Evolutionary conservation across 164 flowering plant species (phyloP).

Genomic region (Amborella trichopoda): DNA sequence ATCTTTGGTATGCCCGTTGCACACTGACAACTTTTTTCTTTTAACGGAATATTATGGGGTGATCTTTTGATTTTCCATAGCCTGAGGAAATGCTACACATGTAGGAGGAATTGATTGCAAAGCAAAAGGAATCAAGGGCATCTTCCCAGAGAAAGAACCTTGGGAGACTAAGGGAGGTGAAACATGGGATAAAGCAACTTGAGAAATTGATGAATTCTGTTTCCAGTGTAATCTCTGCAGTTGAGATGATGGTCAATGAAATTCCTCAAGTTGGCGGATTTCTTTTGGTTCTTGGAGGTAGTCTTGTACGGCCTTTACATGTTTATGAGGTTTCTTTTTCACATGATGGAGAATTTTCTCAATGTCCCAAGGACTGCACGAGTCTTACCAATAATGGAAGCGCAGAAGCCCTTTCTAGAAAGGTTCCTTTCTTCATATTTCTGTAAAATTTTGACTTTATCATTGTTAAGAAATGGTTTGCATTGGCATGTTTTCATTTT

Average conservation of each 20-base stretch:
- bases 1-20: constrained; percentile 50
- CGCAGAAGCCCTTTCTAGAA: constrained; percentile 67
- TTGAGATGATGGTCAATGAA: constrained; percentile 44
- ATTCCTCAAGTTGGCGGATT: constrained; percentile 35
- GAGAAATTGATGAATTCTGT: constrained; percentile 63
- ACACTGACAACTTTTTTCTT: constrained; percentile 1
- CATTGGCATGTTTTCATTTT: no score
- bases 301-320: constrained; percentile 67
- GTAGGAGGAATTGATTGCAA: constrained; percentile 33
- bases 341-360: constrained; percentile 19
- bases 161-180: constrained; percentile 65
- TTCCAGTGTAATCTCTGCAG: constrained; percentile 35
- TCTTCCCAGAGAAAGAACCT: constrained; percentile 38
- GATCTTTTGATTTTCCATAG: constrained; percentile 3
- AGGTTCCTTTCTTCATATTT: constrained; percentile 34
- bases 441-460: not conserved
- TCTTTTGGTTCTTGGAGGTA: constrained; percentile 63
- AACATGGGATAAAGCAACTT: constrained; percentile 43
- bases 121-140: constrained; percentile 26
- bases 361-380: constrained; percentile 17
- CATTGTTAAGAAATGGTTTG: no score
- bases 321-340: constrained; percentile 60
- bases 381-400: constrained; percentile 22
- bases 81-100: constrained; percentile 16
- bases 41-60: not conserved